These are phyloP conservation scores for Xylaria polymorpha DNA, from an alignment of 2,329 filamentous ascomycete species.

Conservation along the genomic window DNA sequence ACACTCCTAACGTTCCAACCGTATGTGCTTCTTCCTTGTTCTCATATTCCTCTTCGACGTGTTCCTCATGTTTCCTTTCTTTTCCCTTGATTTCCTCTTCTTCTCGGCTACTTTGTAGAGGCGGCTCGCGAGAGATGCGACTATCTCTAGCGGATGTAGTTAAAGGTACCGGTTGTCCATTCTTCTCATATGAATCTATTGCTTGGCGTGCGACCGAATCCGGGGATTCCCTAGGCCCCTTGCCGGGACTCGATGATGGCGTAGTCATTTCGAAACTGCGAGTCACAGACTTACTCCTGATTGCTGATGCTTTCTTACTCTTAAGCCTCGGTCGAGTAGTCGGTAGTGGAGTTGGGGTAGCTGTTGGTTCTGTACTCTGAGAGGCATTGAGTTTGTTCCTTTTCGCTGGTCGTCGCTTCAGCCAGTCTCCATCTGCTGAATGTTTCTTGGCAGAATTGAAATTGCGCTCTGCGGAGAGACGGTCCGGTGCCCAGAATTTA, in stretches of 20 bases:
- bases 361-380: slow-evolving; percentile 36
- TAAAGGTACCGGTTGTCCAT: background rate
- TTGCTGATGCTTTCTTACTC: slow-evolving; percentile 21
- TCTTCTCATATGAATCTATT: background rate
- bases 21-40: slow-evolving; percentile 2
- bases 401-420: slow-evolving; percentile 47
- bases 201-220: background rate
- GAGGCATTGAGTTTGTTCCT: slow-evolving; percentile 38
- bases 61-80: background rate
- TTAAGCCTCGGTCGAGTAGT: slow-evolving; percentile 13
- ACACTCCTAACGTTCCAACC: background rate
- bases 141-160: background rate
- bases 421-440: slow-evolving; percentile 44
- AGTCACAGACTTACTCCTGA: slow-evolving; percentile 25
- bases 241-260: slow-evolving; percentile 43
- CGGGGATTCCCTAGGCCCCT: slow-evolving; percentile 26
- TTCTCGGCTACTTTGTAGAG: background rate
- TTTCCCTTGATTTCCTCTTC: background rate
- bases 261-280: slow-evolving; percentile 47
- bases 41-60: background rate
- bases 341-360: slow-evolving; percentile 42
- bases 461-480: slow-evolving; percentile 12
- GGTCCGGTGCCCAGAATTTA: slow-evolving; percentile 48
- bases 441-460: slow-evolving; percentile 41
- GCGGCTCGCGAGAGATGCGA: background rate